phyloP scores from a whole-genome alignment of 2,329 filamentous ascomycete species.

The Claviceps pusilla region DNA sequence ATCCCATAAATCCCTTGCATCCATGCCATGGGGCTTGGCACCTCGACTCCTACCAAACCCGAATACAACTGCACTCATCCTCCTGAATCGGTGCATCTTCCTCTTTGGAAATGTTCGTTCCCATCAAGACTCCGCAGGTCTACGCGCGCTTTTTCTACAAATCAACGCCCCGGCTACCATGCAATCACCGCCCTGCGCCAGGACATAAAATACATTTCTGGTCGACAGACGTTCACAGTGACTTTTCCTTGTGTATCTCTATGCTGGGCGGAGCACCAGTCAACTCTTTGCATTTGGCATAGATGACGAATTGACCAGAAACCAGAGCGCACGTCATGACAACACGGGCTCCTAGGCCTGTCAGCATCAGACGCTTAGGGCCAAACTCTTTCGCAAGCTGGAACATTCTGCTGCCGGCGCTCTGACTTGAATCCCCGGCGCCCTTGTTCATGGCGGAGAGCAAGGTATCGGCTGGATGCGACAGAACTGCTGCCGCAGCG shows the following conservation, averaged over 20 bases:
- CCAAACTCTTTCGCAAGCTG: conserved; percentile 36
- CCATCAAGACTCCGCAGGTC: too few relatives aligned
- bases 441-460: conserved; percentile 42
- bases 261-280: conserved; percentile 35
- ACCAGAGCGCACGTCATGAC: conserved; percentile 40
- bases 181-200: background rate
- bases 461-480: conserved; percentile 66
- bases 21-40: too few relatives aligned
- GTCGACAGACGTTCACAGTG: conserved; percentile 8
- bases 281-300: conserved; percentile 37
- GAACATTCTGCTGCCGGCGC: conserved; percentile 35
- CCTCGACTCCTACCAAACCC: too few relatives aligned
- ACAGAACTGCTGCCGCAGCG: conserved; percentile 76
- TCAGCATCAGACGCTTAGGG: conserved; percentile 29
- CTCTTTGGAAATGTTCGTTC: too few relatives aligned
- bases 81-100: too few relatives aligned
- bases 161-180: background rate
- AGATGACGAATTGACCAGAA: conserved; percentile 39
- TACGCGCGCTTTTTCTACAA: too few relatives aligned
- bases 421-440: conserved; percentile 31
- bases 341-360: conserved; percentile 34
- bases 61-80: too few relatives aligned
- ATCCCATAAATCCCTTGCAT: too few relatives aligned
- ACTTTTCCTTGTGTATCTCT: conserved; percentile 36
- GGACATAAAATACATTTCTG: background rate